These are phyloP conservation scores for Atalantia buxifolia DNA, from an alignment of 345 rosid genomes.

Conservation along the genomic window DNA sequence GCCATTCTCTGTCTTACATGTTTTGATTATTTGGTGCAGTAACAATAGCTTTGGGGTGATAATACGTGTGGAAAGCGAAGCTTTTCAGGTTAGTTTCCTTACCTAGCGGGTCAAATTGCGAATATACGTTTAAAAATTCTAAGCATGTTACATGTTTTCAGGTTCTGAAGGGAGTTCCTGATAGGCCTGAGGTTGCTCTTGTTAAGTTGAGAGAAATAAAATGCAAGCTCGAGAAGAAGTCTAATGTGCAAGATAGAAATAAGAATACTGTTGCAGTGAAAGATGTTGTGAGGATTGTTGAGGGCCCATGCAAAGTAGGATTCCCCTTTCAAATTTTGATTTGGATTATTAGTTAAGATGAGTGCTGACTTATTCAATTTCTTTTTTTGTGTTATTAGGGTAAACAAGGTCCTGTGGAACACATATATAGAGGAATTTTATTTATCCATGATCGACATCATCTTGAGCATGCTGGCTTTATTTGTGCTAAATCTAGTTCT, in stretches of 20 bases:
- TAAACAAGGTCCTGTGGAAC: slow-evolving; percentile 93
- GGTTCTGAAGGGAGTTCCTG: slow-evolving; percentile 96
- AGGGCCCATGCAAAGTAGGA: slow-evolving; percentile 90
- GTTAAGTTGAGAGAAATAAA: slow-evolving; percentile 93
- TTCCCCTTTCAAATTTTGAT: slow-evolving; percentile 10
- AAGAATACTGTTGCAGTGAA: slow-evolving; percentile 67
- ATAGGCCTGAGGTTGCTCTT: slow-evolving; percentile 77
- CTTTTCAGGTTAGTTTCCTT: slow-evolving; percentile 60
- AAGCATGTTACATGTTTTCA: slow-evolving; percentile 17
- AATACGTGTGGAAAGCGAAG: slow-evolving; percentile 96
- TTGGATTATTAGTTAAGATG: slow-evolving; percentile 8
- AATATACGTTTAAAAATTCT: not conserved
- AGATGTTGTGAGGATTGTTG: slow-evolving; percentile 76
- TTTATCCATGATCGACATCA: slow-evolving; percentile 88
- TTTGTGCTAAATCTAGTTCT: slow-evolving; percentile 74
- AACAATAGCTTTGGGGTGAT: slow-evolving; percentile 86
- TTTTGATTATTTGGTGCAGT: slow-evolving; percentile 45
- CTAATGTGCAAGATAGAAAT: slow-evolving; percentile 62
- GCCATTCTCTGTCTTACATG: slow-evolving; percentile 8
- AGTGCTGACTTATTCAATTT: slow-evolving; percentile 4
- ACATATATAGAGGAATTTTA: slow-evolving; percentile 69
- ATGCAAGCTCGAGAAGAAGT: slow-evolving; percentile 80
- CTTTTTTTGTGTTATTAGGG: slow-evolving; percentile 47
- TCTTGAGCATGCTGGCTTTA: slow-evolving; percentile 96
- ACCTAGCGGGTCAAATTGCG: not conserved